Base-by-base conservation (phyloP, 208 protist genomes). In the Phytomonas francai region DNA sequence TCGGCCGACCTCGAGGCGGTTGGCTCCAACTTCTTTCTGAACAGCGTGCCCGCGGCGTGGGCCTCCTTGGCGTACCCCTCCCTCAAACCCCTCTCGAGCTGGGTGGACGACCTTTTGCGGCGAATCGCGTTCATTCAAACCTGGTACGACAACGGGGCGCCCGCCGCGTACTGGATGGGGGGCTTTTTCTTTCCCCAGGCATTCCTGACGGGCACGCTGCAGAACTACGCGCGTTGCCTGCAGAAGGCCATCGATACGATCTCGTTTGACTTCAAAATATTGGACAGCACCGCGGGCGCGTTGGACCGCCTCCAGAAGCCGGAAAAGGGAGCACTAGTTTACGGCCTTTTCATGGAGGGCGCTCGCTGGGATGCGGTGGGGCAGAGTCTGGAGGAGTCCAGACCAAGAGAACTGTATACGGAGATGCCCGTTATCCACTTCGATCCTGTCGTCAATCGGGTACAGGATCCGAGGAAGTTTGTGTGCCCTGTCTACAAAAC, bases 181-280 rank as follows among this genome's bases (percentile, higher is more conserved):
- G 95, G 95, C 63, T 98, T 99, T 82, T 99, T 98, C 88, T 99
- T 99, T 82, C 96, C 98, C 16, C 97, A 98, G 78, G 92, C 94
- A 0, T 98, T 98, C 81, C 83, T 98, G 54, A 98, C 97, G 0
- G 97, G 95, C 49, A 96, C 88, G 25, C 79, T 98, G 74, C 97
- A 99, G 83, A 99, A 98, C 81, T 98, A 97, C 77, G 97, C 98
- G 5, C 88, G 98, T 14, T 84, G 93, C 72, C 72, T 92, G 39
- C 75, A 95, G 36, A 86, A 98, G 34, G 92, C 97, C 8, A 98
- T 99, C 66, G 97, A 99, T 78, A 96, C 92, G 68, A 91, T 99
- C 71, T 95, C 80, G 3, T 99, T 98, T 75, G 76, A 93, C 67
- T 98, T 98, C 63, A 68, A 70, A 22, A 49, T 98, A 22, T 51